Evolutionary conservation across 305 asterid genomes (phyloP).

Genomic region (Ajuga reptans): DNA sequence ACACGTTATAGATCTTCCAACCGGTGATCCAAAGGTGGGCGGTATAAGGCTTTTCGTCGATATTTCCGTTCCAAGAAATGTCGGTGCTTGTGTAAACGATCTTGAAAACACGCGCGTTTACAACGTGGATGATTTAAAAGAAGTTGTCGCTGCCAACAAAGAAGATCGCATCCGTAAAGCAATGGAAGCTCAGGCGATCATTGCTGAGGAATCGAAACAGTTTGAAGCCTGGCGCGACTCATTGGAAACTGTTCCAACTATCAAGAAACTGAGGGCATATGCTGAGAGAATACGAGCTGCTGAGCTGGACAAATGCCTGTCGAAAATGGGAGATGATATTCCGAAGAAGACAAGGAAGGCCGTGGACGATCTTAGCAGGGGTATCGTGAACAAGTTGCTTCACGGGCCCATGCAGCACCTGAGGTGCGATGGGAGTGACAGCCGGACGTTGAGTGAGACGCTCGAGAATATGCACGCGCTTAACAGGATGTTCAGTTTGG

Average conservation of each 20-base stretch:
- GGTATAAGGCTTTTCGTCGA: constrained; percentile 69
- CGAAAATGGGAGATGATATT: constrained; percentile 86
- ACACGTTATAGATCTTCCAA: constrained; percentile 47
- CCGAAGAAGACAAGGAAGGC: constrained; percentile 77
- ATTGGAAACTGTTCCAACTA: constrained; percentile 85
- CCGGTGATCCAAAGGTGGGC: constrained; percentile 38
- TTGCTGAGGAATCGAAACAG: constrained; percentile 67
- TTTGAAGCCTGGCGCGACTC: constrained; percentile 98
- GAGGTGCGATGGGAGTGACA: constrained; percentile 92
- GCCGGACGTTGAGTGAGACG: constrained; percentile 77
- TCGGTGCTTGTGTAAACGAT: constrained; percentile 73
- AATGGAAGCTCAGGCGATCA: constrained; percentile 86
- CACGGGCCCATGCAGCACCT: constrained; percentile 98
- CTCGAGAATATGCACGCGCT: constrained; percentile 97
- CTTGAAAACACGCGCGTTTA: constrained; percentile 58
- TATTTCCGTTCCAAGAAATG: constrained; percentile 89
- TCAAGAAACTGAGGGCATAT: constrained; percentile 86
- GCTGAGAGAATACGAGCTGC: constrained; percentile 81
- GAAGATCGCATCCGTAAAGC: constrained; percentile 88
- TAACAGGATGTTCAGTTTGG: constrained; percentile 85
- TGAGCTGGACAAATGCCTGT: constrained; percentile 82
- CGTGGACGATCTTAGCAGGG: constrained; percentile 81
- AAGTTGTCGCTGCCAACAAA: constrained; percentile 93
- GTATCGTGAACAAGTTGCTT: constrained; percentile 82
- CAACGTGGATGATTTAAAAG: constrained; percentile 92